A percentile compares a stretch with the other conserved stretches of the same genome.
These are phyloP conservation scores for Daldinia loculata DNA, from an alignment of 495 filamentous ascomycete species.

Conservation along the genomic window DNA sequence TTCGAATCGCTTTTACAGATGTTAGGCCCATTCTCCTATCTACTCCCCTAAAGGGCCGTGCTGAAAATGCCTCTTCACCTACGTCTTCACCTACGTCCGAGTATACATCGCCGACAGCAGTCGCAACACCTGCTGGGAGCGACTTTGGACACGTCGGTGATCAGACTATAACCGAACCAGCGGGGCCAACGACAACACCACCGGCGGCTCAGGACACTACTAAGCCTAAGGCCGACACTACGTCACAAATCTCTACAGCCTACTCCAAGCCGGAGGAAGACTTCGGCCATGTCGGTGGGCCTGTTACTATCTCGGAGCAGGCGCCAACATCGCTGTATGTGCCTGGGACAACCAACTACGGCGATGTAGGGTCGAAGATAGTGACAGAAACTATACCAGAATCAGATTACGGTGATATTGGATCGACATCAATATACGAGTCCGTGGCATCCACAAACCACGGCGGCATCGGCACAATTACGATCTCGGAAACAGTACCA, in stretches of 20 bases:
- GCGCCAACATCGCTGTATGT: neutral
- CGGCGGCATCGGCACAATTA: conserved; percentile 25
- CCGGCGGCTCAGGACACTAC: neutral
- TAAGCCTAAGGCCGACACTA: neutral
- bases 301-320: conserved; percentile 21
- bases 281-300: conserved; percentile 19
- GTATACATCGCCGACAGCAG: neutral
- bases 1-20: neutral
- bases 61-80: conserved; percentile 2
- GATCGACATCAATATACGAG: neutral
- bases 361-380: conserved; percentile 25
- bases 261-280: conserved; percentile 17
- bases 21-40: neutral
- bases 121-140: neutral
- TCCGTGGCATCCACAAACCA: conserved; percentile 4
- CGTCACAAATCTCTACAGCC: neutral
- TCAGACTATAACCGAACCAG: conserved; percentile 8
- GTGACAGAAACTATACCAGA: conserved; percentile 15
- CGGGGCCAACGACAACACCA: neutral
- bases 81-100: neutral
- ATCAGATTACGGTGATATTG: conserved; percentile 29
- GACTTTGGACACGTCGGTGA: conserved; percentile 21
- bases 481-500: conserved; percentile 16
- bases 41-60: conserved; percentile 6
- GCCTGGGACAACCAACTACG: conserved; percentile 6